These are phyloP conservation scores for Pleurozium schreberi DNA, from an alignment of 225 moss, liverwort and hornwort genomes.

Conservation along the genomic window DNA sequence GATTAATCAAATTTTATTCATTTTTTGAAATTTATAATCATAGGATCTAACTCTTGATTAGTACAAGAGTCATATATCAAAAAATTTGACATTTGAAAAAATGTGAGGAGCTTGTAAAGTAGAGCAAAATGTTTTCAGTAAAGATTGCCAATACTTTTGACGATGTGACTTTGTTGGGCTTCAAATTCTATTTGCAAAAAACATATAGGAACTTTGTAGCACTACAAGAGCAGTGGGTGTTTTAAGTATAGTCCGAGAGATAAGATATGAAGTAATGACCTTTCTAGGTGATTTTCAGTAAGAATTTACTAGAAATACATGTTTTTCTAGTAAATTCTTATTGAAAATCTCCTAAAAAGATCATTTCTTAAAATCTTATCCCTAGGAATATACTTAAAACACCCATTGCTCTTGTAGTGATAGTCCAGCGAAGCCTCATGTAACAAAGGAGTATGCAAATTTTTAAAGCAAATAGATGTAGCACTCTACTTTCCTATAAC, in stretches of 20 bases:
- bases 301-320: too few species aligned
- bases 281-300: too few species aligned
- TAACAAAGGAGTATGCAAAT: not conserved
- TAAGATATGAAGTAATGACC: too few species aligned
- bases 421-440: not conserved
- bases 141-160: not conserved
- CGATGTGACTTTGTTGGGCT: not conserved
- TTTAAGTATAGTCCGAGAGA: too few species aligned
- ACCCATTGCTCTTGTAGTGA: too few species aligned
- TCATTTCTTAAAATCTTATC: too few species aligned
- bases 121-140: not conserved
- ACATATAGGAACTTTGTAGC: not conserved
- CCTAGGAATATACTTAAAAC: too few species aligned
- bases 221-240: too few species aligned
- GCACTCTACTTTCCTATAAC: not conserved
- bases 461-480: not conserved
- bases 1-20: not conserved
- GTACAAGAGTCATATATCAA: not conserved
- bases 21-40: not conserved
- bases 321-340: too few species aligned
- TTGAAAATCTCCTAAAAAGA: too few species aligned
- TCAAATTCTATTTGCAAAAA: not conserved
- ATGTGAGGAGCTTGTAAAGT: not conserved
- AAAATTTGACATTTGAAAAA: fast-evolving
- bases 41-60: not conserved